Base-by-base conservation (phyloP, 176 grass and related monocot genomes). In the Tuctoria greenei region DNA sequence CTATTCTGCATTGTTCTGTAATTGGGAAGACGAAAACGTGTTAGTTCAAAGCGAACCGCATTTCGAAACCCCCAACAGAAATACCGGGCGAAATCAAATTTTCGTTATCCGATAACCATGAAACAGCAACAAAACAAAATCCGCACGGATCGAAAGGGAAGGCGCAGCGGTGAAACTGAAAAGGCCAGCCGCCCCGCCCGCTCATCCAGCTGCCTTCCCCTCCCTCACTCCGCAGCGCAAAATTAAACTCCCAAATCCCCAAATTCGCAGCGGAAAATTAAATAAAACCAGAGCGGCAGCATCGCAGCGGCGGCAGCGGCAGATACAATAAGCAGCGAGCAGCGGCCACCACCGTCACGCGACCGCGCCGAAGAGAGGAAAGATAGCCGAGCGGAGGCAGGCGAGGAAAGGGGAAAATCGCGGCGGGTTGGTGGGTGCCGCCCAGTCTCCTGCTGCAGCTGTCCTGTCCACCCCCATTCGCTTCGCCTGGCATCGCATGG, bases 311-410 rank as follows among this genome's bases (percentile, higher is more conserved):
- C n/a, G n/a, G 46, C 46, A 49, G 79, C 68, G 68, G 68, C 66
- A 25, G 66, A 87, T 87, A 82, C 85, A 78, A 78, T 82, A 72
- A 66, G 61, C 85, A 63, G 66, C 49, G 18, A 8, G 72, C 40
- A 8, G 5, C 54, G 7, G 15, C 72, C 71, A 9, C 68, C 67
- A 66, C 59, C 69, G 28, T 66, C 67, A 79, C 67, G 75, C 50
- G 75, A 85, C 83, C 68, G 83, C 51, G 77, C 70, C 72, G 54
- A 40, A 26, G 24, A n/a, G 50, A 6, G 50, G 57, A 31, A 5
- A 80, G 60, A 84, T 42, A 72, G 8, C 40, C 34, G 51, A 66
- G 85, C 85, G 71, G 79, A 43, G 24, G 65, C 49, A 67, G 85
- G 78, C 61, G 35, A 52, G 59, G 73, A 60, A 63, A 78, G 69